Evolutionary conservation across 768 basidiomycete species (phyloP).

Genomic region (Clavulina sp.): DNA sequence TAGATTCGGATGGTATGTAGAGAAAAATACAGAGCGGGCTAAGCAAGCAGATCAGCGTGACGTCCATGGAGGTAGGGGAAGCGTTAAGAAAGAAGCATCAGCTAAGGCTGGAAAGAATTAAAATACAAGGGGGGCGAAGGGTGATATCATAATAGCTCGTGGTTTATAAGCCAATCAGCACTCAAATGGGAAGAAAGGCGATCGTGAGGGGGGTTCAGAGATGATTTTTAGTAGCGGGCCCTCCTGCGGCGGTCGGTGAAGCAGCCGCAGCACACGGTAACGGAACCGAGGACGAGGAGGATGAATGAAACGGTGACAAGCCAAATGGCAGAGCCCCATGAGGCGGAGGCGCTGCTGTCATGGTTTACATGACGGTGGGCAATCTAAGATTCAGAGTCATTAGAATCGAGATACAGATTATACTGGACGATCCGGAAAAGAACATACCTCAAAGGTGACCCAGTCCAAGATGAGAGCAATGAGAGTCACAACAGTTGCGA

Average conservation of each 20-base stretch:
- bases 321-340: neutral
- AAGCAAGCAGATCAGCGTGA: no score
- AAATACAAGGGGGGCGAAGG: no score
- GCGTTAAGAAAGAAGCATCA: no score
- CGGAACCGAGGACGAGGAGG: neutral
- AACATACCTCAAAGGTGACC: conserved; percentile 10
- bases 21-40: no score
- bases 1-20: no score
- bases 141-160: no score
- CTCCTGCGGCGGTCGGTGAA: neutral
- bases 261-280: neutral
- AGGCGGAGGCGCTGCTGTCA: neutral
- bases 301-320: neutral
- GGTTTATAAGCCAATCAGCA: no score
- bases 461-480: conserved; percentile 18
- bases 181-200: no score
- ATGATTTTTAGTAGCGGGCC: neutral
- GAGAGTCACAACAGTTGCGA: conserved; percentile 19
- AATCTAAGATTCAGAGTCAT: neutral
- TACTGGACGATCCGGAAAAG: conserved; percentile 3
- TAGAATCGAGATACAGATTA: neutral
- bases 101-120: no score
- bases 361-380: neutral
- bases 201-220: no score
- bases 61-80: no score